A percentile compares a stretch with the other conserved stretches of the same genome.
phyloP scores from a whole-genome alignment of 805 yeast genomes.

The Sugiyamaella mastotermitis region DNA sequence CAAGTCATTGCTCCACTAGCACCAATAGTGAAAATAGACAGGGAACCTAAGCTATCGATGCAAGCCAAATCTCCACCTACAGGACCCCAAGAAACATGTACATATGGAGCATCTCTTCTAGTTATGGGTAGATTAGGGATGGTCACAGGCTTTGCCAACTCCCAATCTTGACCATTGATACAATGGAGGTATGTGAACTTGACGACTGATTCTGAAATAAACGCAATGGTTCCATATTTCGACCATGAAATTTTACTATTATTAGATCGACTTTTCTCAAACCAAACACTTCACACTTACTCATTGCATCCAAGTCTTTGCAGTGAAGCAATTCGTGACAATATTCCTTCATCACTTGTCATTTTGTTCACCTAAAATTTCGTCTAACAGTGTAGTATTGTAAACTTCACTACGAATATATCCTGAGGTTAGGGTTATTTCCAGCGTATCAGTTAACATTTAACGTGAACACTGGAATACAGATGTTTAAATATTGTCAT shows the following conservation, averaged over 20 bases:
- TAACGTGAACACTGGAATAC: too few species aligned
- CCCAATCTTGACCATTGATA: constrained; percentile 73
- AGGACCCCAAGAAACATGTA: constrained; percentile 54
- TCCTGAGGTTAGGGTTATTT: too few species aligned
- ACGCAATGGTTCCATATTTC: constrained; percentile 77
- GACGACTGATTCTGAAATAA: constrained; percentile 40
- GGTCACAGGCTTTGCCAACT: constrained; percentile 53
- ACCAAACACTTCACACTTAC: constrained; percentile 6
- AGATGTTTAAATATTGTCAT: too few species aligned
- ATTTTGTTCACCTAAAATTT: too few species aligned
- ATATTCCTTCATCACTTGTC: constrained; percentile 2
- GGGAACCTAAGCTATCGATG: constrained; percentile 44
- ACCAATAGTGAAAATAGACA: constrained; percentile 24
- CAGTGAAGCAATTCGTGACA: constrained; percentile 7
- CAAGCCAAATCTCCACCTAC: constrained; percentile 78
- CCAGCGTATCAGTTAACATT: too few species aligned
- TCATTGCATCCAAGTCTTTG: constrained; percentile 12
- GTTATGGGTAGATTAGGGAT: constrained; percentile 23
- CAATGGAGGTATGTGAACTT: constrained; percentile 65
- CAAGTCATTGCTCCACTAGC: constrained; percentile 19
- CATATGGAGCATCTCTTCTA: constrained; percentile 17
- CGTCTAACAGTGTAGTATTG: too few species aligned
- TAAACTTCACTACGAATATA: too few species aligned
- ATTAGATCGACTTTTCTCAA: not conserved
- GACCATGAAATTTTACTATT: constrained; percentile 62